These are phyloP conservation scores for Suhomyces anneliseae DNA, from an alignment of 1,139 yeast genomes.

Conservation along the genomic window DNA sequence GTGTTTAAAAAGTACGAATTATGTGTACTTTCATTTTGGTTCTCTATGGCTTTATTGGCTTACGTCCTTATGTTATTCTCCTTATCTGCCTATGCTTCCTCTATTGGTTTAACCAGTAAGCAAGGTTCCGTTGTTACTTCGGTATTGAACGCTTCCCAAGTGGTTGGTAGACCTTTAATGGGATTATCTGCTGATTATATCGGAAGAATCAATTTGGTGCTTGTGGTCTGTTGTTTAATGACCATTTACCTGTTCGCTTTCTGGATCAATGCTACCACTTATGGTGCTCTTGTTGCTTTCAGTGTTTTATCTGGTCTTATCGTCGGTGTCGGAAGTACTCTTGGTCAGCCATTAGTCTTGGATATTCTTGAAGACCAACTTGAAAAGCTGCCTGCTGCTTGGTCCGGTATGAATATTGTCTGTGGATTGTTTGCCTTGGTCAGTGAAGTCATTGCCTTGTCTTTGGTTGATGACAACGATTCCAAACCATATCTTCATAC, in stretches of 20 bases:
- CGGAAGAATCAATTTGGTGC: conserved; percentile 59
- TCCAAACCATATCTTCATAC: conserved; percentile 54
- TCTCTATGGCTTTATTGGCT: conserved; percentile 52
- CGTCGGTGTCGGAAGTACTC: conserved; percentile 65
- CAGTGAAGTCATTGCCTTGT: conserved; percentile 50
- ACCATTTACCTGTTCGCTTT: conserved; percentile 42
- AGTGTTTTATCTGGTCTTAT: conserved; percentile 52
- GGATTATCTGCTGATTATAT: conserved; percentile 57
- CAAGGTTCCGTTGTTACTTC: conserved; percentile 66
- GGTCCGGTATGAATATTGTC: conserved; percentile 56
- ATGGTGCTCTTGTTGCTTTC: conserved; percentile 52
- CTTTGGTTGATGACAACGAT: conserved; percentile 31
- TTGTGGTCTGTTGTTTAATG: conserved; percentile 29
- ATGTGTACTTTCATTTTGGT: conserved; percentile 54
- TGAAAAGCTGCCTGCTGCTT: conserved; percentile 54
- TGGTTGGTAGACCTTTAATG: conserved; percentile 63
- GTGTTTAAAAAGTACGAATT: conserved; percentile 40
- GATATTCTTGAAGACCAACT: conserved; percentile 45
- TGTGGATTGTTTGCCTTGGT: conserved; percentile 47
- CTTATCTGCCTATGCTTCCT: conserved; percentile 58
- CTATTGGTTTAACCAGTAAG: conserved; percentile 53
- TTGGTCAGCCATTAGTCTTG: conserved; percentile 60
- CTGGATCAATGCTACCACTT: conserved; percentile 59
- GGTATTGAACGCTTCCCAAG: conserved; percentile 61
- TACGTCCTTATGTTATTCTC: conserved; percentile 63